Percentiles rank a stretch among this genome's conserved stretches.
Evolutionary conservation across 441 rosid genomes (phyloP).

Genomic region (Brassica balearica): DNA sequence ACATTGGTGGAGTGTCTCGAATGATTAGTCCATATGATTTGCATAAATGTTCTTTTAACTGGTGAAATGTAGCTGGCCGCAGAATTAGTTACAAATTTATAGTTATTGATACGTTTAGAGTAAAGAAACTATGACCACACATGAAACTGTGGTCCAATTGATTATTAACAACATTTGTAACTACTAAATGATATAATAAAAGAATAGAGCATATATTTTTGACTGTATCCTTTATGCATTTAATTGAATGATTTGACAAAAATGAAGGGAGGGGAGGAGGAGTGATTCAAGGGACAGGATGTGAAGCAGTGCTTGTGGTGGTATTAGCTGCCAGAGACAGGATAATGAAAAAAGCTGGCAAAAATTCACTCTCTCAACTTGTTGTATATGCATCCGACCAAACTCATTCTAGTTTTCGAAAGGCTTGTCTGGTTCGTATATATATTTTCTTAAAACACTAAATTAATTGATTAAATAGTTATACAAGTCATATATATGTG

Average conservation of each 20-base stretch:
- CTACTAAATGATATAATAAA: background rate
- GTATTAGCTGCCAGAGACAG: slow-evolving; percentile 81
- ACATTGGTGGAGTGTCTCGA: background rate
- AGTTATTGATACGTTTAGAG: background rate
- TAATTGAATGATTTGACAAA: background rate
- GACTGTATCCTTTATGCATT: slow-evolving; percentile 10
- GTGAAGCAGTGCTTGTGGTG: slow-evolving; percentile 86
- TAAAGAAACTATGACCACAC: background rate
- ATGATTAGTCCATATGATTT: background rate
- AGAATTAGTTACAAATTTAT: background rate
- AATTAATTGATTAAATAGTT: background rate
- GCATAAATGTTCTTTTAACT: background rate
- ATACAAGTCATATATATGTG: slow-evolving; percentile 8
- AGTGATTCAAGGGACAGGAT: slow-evolving; percentile 88
- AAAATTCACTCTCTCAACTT: slow-evolving; percentile 63
- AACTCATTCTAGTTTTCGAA: slow-evolving; percentile 80
- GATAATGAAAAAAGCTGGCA: slow-evolving; percentile 57
- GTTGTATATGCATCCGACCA: slow-evolving; percentile 89
- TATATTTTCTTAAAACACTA: background rate
- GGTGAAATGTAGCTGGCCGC: background rate
- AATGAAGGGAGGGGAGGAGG: slow-evolving; percentile 81
- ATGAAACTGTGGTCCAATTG: background rate
- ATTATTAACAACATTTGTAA: background rate
- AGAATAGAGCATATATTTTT: background rate
- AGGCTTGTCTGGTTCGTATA: slow-evolving; percentile 80